phyloP scores from a whole-genome alignment of 2,329 filamentous ascomycete species.

The Xylariaceae sp. region DNA sequence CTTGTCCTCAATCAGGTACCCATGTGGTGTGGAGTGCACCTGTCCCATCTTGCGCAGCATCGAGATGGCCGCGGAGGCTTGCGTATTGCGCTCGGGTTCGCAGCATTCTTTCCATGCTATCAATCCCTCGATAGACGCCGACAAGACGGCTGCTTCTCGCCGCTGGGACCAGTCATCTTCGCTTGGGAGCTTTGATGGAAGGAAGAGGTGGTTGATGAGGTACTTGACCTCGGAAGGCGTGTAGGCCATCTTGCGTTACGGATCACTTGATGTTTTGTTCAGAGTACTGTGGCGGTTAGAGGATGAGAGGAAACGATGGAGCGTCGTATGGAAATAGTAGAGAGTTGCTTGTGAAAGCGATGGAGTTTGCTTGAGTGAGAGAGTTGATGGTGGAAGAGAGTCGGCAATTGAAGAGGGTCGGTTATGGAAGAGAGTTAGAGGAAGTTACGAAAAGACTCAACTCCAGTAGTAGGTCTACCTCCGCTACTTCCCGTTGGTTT shows the following conservation, averaged over 20 bases:
- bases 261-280: neutral
- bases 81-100: neutral
- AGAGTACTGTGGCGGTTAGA: neutral
- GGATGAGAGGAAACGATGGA: neutral
- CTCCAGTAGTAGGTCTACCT: no score
- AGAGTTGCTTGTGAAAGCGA: no score
- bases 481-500: no score
- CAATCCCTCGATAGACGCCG: constrained; percentile 2
- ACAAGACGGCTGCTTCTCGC: constrained; percentile 11
- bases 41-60: constrained; percentile 8
- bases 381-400: no score
- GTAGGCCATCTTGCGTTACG: neutral
- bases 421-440: no score
- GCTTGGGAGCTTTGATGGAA: constrained; percentile 20
- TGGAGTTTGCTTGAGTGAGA: no score
- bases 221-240: constrained; percentile 3
- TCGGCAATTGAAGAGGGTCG: no score
- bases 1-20: neutral
- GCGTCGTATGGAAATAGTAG: no score
- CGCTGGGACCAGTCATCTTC: constrained; percentile 10
- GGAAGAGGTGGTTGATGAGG: constrained; percentile 22
- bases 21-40: constrained; percentile 1
- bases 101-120: constrained; percentile 1
- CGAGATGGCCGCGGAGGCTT: constrained; percentile 9
- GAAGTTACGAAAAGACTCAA: no score